phyloP scores from a whole-genome alignment of 2,329 filamentous ascomycete genomes.

The Capronia coronata region DNA sequence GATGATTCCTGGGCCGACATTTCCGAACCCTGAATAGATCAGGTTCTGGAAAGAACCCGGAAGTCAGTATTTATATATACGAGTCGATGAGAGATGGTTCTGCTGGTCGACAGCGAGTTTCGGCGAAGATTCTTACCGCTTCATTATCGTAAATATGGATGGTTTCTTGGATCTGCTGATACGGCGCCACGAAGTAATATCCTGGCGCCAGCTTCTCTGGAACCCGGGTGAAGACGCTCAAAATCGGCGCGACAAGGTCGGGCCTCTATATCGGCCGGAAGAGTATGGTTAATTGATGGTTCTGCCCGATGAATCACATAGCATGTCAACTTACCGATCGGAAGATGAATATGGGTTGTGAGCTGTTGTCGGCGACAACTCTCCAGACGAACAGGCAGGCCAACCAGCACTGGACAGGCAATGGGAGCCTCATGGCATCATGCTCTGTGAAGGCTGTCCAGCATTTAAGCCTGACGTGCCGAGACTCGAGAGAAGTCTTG shows the following conservation, averaged over 20 bases:
- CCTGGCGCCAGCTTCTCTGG: slow-evolving; percentile 39
- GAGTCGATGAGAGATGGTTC: no score
- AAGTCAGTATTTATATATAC: no score
- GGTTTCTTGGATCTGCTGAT: slow-evolving; percentile 44
- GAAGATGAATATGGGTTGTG: slow-evolving; percentile 31
- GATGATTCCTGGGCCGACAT: slow-evolving; percentile 44
- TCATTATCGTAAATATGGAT: slow-evolving; percentile 49
- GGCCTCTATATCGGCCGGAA: slow-evolving; percentile 33
- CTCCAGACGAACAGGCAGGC: slow-evolving; percentile 26
- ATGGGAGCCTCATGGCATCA: slow-evolving; percentile 12
- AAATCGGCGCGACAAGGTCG: slow-evolving; percentile 35
- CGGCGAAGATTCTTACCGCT: slow-evolving; percentile 41
- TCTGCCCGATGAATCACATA: no score
- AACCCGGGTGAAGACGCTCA: slow-evolving; percentile 31
- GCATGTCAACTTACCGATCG: slow-evolving; percentile 33
- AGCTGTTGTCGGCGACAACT: slow-evolving; percentile 29
- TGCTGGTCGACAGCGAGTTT: no score
- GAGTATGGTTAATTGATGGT: background rate
- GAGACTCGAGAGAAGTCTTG: no score
- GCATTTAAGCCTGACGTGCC: background rate
- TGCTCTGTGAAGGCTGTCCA: background rate
- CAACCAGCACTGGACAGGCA: slow-evolving; percentile 16
- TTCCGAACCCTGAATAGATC: slow-evolving; percentile 47
- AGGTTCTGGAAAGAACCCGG: no score
- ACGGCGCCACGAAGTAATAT: slow-evolving; percentile 48